Base-by-base conservation (phyloP, 1,284 basidiomycete genomes). In the Ustilago hordei region DNA sequence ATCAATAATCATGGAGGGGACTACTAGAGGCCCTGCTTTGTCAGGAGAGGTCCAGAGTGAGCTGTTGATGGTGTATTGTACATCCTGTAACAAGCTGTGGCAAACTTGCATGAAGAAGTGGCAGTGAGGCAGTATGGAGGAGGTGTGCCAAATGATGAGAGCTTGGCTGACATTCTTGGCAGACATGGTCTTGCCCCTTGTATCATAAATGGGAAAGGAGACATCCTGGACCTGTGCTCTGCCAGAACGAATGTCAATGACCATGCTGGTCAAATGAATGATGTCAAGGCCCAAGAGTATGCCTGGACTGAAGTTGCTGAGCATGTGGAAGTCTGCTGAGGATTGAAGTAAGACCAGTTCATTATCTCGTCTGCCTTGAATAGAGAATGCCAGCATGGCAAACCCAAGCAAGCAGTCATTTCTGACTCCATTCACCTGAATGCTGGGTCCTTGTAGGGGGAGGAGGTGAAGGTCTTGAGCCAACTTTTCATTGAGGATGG, bases 281-380 rank as follows among this genome's bases (percentile, higher is more conserved):
- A 52, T 9, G 5, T 52, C 48, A 28, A 36, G 52, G 3, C 52
- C 52, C 8, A 54, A 36, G 13, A 8, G 19, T 13, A 54, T 17
- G 11, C 35, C 52, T 15, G 52, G 52, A 5, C 9, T n/a, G 8
- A 54, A 54, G 7, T 54, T 19, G 7, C n/a, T 12, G 6, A 54
- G 9, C 9, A 54, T n/a, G n/a, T 54, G 52, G 17, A 54, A 54
- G 52, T 54, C 52, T 1, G 35, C 52, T 3, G 52, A 54, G 5
- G 52, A 54, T 0, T 9, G 5, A 5, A 54, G 52, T 13, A 13
- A 13, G 5, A 36, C 36, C 36, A 11, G 32, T 4, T 34, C 6
- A 2, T 54, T 36, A 34, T 54, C 13, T 36, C 53, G 1, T 2
- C 53, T 12, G 5, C 53, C 53, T 35, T 35, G 31, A 34, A 54